Base-by-base conservation (phyloP, 768 basidiomycete genomes). In the Mycena vitilis region DNA sequence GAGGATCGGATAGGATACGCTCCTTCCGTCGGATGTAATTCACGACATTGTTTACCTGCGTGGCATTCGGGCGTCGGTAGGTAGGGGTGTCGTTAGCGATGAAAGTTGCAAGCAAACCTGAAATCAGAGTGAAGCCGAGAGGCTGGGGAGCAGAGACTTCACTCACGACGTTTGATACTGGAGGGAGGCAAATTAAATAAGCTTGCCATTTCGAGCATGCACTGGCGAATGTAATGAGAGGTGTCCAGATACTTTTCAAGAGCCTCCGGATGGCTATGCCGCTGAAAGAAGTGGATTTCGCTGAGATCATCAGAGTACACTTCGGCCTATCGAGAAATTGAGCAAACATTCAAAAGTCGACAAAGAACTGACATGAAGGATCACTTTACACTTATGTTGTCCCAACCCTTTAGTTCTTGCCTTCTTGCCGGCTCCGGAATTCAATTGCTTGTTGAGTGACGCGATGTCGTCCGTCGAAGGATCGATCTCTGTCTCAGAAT, bases 131-230 rank as follows among this genome's bases (percentile, higher is more conserved):
- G 5, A 40, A 40, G 11, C 11, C 40, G 15, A 10, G 15, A 40
- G 11, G 40, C 2, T 40, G n/a, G 18, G 18, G 16, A 38, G 10
- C 16, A n/a, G 25, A 36, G 20, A 7, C 20, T 9, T 9, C 15
- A 61, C 63, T 38, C 11, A 66, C 69, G 60, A 6, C 64, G 69
- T 45, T 70, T 66, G 37, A 70, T 70, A 15, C 60, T 49, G 0
- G 60, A 45, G 0, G 65, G 20, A 4, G 69, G 38, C 20, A 70
- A 48, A 38, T 53, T 53, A 4, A 54, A 44, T 2, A 53, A 15
- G 22, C n/a, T 18, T 1, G 69, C 61, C 60, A 63, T 58, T 20
- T 70, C 69, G 16, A 66, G 36, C 12, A 63, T 66, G 34, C 56
- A 58, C 16, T 66, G 69, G 1, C 69, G 60, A 8, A 66, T 62